phyloP scores from a whole-genome alignment of 2,329 filamentous ascomycete genomes.

The Nemania abortiva region DNA sequence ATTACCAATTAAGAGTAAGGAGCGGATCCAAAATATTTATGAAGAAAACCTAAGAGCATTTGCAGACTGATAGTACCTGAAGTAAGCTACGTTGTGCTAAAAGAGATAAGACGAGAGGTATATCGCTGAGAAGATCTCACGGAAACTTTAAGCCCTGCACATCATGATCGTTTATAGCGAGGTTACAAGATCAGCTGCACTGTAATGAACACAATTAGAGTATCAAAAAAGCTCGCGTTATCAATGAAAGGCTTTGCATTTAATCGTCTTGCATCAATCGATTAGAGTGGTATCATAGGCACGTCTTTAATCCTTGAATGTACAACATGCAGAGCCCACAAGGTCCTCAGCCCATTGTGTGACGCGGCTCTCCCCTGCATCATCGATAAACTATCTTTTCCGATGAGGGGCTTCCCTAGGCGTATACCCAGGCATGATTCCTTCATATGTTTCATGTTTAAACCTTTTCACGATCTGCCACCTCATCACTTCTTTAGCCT shows the following conservation, averaged over 20 bases:
- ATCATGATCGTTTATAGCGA: too few species aligned
- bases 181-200: too few species aligned
- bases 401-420: background rate
- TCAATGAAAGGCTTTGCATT: background rate
- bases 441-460: background rate
- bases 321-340: constrained; percentile 1
- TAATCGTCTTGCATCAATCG: background rate
- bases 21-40: too few species aligned
- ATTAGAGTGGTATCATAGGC: constrained; percentile 25
- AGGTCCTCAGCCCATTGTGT: background rate
- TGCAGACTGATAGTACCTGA: too few species aligned
- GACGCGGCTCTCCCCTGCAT: background rate
- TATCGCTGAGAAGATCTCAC: too few species aligned
- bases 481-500: constrained; percentile 62
- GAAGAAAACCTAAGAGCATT: too few species aligned
- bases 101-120: too few species aligned
- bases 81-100: too few species aligned
- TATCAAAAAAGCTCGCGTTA: background rate
- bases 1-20: too few species aligned
- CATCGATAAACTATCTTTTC: background rate
- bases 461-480: background rate
- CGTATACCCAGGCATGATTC: constrained; percentile 1
- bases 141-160: too few species aligned
- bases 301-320: constrained; percentile 1
- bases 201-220: too few species aligned